Evolutionary conservation across 2,329 filamentous ascomycete species (phyloP), one percentile per base, ranked within the genome.

Genomic region (Xylaria sp.): DNA sequence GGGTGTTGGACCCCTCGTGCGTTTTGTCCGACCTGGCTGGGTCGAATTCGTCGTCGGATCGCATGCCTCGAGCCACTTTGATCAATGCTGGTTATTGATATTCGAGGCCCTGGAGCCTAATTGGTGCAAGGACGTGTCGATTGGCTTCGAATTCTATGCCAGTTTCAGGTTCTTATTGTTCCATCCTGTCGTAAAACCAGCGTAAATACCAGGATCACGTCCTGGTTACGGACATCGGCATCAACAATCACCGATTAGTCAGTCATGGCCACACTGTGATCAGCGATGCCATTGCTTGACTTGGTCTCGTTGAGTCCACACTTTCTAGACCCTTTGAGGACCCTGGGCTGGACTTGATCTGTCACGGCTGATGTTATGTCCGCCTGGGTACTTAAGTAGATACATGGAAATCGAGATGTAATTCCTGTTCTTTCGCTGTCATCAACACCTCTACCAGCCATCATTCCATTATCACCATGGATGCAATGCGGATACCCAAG

Each of bases 401-500:
- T 20, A 3, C 20, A 20, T 12, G 13, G 36, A 57, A 36, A 20
- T 25, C 5, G 15, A 30, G 32, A 30, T 30, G 3, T 30, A 10
- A 18, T 45, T 20, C 30, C 39, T 55, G 36, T 36, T 23, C 52
- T 36, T 55, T 55, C 52, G 10, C 32, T 23, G n/a, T 10, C n/a
- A 36, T 20, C n/a, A 36, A 23, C n/a, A 23, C 52, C 48, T 9
- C 28, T 10, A 45, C 18, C 13, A 50, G n/a, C 13, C 9, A 32
- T 13, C 15, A n/a, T 57, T 50, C 23, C 18, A 63, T 41, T 50
- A 50, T 23, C 15, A 32, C 30, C 18, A 36, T 46, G 43, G 59
- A 28, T 66, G 62, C 59, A 46, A 25, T 48, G 36, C n/a, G 28
- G 52, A 28, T 41, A 10, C 20, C n/a, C 20, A 41, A 34, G 9